Percentiles rank a stretch among this genome's conserved stretches.
Conservation (phyloP, 805 yeast genomes). For the Brettanomyces naardenensis region DNA sequence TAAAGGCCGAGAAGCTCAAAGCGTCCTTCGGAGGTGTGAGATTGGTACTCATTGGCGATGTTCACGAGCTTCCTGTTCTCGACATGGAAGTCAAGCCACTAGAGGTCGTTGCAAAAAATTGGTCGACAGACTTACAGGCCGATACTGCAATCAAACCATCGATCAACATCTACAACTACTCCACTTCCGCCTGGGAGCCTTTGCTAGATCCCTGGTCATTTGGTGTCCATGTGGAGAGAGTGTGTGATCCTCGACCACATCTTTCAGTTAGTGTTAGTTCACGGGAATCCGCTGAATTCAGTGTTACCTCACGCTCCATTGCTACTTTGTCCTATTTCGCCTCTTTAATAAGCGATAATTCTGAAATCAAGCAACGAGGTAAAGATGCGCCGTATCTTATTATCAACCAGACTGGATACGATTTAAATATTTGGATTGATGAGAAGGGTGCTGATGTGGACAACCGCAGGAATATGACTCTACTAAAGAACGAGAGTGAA, state of each 20-base stretch:
- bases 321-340: conserved; percentile 68
- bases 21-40: conserved; percentile 70
- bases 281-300: conserved; percentile 66
- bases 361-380: conserved; percentile 57
- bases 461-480: conserved; percentile 24
- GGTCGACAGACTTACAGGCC: conserved; percentile 80
- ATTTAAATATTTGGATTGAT: conserved; percentile 79
- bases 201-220: conserved; percentile 82
- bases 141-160: conserved; percentile 55
- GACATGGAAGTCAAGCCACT: conserved; percentile 73
- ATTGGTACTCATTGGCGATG: conserved; percentile 79
- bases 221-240: conserved; percentile 57
- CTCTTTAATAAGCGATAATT: conserved; percentile 45
- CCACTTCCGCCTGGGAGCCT: conserved; percentile 94
- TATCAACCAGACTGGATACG: conserved; percentile 77
- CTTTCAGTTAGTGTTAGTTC: conserved; percentile 66
- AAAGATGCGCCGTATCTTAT: conserved; percentile 77
- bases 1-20: conserved; percentile 61
- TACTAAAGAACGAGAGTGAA: conserved; percentile 39
- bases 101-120: conserved; percentile 58
- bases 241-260: conserved; percentile 35
- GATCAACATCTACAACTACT: conserved; percentile 76
- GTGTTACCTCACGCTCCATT: conserved; percentile 74
- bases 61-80: conserved; percentile 81
- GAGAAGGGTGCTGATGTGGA: conserved; percentile 8